Evolutionary conservation across 805 yeast genomes (phyloP).

Genomic region (Wickerhamiella spandovensis): DNA sequence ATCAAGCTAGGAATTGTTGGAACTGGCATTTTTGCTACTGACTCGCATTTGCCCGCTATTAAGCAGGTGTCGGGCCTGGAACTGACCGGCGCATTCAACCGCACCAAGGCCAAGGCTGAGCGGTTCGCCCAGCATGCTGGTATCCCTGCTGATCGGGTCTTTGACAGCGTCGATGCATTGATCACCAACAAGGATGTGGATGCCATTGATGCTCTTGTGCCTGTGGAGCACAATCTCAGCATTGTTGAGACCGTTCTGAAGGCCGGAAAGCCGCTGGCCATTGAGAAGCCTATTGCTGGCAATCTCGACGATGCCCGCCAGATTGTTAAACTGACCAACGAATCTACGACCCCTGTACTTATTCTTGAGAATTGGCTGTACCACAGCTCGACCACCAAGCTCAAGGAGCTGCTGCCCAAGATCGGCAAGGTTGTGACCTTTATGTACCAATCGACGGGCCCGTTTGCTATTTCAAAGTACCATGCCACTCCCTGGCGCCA

Average conservation of each 20-base stretch:
- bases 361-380: conserved; percentile 82
- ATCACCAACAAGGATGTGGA: conserved; percentile 56
- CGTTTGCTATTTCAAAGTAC: conserved; percentile 37
- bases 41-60: conserved; percentile 64
- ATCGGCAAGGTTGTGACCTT: conserved; percentile 48
- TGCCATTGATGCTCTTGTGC: conserved; percentile 72
- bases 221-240: conserved; percentile 67
- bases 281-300: conserved; percentile 93
- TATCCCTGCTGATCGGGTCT: conserved; percentile 37
- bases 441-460: conserved; percentile 33
- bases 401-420: conserved; percentile 46
- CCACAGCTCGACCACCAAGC: conserved; percentile 40
- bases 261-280: conserved; percentile 60
- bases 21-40: conserved; percentile 60
- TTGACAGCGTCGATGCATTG: conserved; percentile 48
- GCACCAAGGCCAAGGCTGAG: conserved; percentile 76
- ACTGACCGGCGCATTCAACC: conserved; percentile 63
- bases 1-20: conserved; percentile 15
- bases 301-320: conserved; percentile 65
- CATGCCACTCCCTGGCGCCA: conserved; percentile 71
- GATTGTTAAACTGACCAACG: conserved; percentile 52
- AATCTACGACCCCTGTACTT: conserved; percentile 53
- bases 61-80: conserved; percentile 36
- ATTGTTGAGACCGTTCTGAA: conserved; percentile 58
- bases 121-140: conserved; percentile 55